A percentile compares a stretch with the other conserved stretches of the same genome.
phyloP scores from a whole-genome alignment of 2,329 filamentous ascomycete species.

The Mycosphaerella sp. region DNA sequence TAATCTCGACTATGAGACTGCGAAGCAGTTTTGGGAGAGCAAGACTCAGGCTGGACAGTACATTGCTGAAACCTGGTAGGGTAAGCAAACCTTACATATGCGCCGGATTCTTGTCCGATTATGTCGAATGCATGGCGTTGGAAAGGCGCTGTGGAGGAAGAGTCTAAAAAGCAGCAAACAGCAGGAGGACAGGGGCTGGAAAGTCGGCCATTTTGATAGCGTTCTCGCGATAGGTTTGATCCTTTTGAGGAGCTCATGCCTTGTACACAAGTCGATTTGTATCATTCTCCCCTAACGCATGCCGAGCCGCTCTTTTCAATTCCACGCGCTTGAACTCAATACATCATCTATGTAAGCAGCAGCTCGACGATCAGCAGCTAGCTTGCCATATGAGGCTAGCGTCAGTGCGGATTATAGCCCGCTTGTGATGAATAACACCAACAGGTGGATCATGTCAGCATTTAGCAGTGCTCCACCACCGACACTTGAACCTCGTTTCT shows the following conservation, averaged over 20 bases:
- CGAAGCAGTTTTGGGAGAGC: constrained; percentile 77
- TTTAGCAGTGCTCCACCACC: too few relatives aligned
- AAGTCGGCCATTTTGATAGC: constrained; percentile 13
- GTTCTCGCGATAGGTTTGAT: constrained; percentile 14
- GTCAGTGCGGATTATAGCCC: too few relatives aligned
- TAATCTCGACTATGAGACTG: constrained; percentile 74
- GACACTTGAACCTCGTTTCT: too few relatives aligned
- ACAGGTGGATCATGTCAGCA: too few relatives aligned
- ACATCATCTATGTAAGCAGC: too few relatives aligned
- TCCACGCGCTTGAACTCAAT: background rate
- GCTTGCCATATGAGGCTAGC: too few relatives aligned
- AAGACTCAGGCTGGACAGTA: constrained; percentile 94
- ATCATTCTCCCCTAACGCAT: too few relatives aligned
- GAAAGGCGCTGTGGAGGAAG: background rate
- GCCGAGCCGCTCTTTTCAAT: too few relatives aligned
- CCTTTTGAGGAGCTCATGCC: too few relatives aligned
- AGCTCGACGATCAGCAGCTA: too few relatives aligned
- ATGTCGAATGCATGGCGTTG: background rate
- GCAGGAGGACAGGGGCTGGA: background rate
- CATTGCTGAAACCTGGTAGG: constrained; percentile 59
- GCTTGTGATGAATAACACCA: too few relatives aligned
- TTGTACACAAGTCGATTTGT: too few relatives aligned
- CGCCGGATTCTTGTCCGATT: background rate
- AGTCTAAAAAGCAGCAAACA: background rate
- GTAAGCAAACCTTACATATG: background rate